phyloP scores from a whole-genome alignment of 345 rosid species.

The Hibiscus trionum region DNA sequence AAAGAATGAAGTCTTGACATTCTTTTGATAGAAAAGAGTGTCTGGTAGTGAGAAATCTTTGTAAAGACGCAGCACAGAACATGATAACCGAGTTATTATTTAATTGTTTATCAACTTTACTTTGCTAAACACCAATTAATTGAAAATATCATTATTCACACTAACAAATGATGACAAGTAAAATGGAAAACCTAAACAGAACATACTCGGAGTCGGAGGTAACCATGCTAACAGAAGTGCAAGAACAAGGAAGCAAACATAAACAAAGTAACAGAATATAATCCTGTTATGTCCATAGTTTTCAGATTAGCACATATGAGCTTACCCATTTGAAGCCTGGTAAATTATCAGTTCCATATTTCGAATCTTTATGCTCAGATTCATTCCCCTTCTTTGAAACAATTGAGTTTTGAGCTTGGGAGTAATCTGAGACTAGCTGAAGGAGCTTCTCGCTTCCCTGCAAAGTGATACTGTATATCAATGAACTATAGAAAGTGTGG shows the following conservation, averaged over 20 bases:
- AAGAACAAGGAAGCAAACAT: neutral
- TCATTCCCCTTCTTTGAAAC: conserved; percentile 14
- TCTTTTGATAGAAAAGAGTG: neutral
- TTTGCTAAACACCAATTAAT: neutral
- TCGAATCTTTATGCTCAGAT: conserved; percentile 17
- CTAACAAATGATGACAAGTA: neutral
- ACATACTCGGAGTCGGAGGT: neutral
- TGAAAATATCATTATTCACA: neutral
- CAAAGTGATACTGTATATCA: neutral
- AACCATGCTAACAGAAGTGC: neutral
- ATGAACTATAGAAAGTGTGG: neutral
- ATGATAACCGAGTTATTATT: neutral
- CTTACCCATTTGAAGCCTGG: conserved; percentile 39
- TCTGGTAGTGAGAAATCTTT: neutral
- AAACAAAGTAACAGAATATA: neutral
- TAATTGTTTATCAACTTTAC: neutral
- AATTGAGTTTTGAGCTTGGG: conserved; percentile 22
- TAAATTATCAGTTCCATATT: conserved; percentile 15
- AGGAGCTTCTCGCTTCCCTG: conserved; percentile 96
- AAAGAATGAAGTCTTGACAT: neutral
- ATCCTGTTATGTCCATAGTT: neutral
- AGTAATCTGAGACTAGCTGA: conserved; percentile 49
- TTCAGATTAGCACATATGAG: neutral
- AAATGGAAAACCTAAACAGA: neutral
- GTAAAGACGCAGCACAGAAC: neutral